These are phyloP conservation scores for Talaromyces thailandensis DNA, from an alignment of 495 filamentous ascomycete genomes.

Conservation along the genomic window DNA sequence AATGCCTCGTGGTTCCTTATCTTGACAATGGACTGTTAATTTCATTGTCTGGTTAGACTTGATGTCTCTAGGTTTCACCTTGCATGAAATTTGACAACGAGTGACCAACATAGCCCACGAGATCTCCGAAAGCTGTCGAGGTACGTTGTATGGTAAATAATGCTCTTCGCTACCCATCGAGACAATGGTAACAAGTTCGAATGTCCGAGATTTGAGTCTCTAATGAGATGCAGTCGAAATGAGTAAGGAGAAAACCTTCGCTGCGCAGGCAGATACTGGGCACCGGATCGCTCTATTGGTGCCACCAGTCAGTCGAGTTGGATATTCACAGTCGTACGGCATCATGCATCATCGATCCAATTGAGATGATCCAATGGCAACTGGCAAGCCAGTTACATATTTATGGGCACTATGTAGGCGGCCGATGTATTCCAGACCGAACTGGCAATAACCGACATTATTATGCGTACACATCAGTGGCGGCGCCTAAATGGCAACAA, in stretches of 20 bases:
- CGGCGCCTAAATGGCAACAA: not conserved
- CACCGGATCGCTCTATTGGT: not conserved
- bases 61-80: not conserved
- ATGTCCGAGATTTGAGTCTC: not conserved
- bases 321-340: not conserved
- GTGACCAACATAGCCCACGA: not conserved
- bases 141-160: not conserved
- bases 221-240: not conserved
- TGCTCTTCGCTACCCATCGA: not conserved
- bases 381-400: not conserved
- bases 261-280: not conserved
- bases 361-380: not conserved
- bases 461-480: not conserved
- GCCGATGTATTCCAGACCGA: not conserved
- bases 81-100: not conserved
- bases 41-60: not conserved
- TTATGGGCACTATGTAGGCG: not conserved
- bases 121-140: not conserved
- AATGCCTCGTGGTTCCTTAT: not conserved
- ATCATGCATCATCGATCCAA: not conserved
- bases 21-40: not conserved
- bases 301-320: not conserved
- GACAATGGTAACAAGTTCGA: not conserved
- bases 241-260: not conserved
- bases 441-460: not conserved